phyloP scores from a whole-genome alignment of 2,329 filamentous ascomycete genomes.

The Fusarium dimerum region DNA sequence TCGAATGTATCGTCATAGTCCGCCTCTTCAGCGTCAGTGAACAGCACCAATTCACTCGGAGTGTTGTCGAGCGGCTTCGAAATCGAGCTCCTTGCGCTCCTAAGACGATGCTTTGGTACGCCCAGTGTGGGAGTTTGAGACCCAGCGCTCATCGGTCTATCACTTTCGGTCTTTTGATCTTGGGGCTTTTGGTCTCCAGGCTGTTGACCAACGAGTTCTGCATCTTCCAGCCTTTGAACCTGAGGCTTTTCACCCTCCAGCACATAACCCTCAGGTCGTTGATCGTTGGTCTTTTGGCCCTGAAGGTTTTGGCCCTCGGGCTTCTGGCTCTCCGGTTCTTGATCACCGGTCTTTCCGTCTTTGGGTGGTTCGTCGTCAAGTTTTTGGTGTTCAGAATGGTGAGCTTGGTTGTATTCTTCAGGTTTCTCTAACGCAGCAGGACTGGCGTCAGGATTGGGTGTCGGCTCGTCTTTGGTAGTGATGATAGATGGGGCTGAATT shows the following conservation, averaged over 20 bases:
- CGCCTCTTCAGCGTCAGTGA: slow-evolving; percentile 34
- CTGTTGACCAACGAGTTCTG: slow-evolving; percentile 28
- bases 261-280: slow-evolving; percentile 33
- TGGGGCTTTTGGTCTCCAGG: slow-evolving; percentile 33
- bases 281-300: slow-evolving; percentile 10
- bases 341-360: slow-evolving; percentile 31
- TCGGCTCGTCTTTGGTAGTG: slow-evolving; percentile 11
- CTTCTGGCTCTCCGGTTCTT: slow-evolving; percentile 34
- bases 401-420: slow-evolving; percentile 32
- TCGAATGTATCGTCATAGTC: slow-evolving; percentile 12
- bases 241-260: slow-evolving; percentile 31
- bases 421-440: slow-evolving; percentile 41
- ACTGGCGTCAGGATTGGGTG: slow-evolving; percentile 46
- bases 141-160: slow-evolving; percentile 5
- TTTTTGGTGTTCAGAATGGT: slow-evolving; percentile 19
- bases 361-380: slow-evolving; percentile 10
- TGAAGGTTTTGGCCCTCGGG: slow-evolving; percentile 15
- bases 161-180: slow-evolving; percentile 26
- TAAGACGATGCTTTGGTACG: slow-evolving; percentile 24
- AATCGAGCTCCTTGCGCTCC: slow-evolving; percentile 15
- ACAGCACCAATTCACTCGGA: slow-evolving; percentile 23
- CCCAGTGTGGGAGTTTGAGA: slow-evolving; percentile 28
- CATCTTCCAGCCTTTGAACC: slow-evolving; percentile 11
- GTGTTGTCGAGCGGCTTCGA: slow-evolving; percentile 24
- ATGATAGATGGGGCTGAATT: slow-evolving; percentile 18